phyloP scores from a whole-genome alignment of 352 stramenopile genomes.

The Phytophthora macrochlamydospora region DNA sequence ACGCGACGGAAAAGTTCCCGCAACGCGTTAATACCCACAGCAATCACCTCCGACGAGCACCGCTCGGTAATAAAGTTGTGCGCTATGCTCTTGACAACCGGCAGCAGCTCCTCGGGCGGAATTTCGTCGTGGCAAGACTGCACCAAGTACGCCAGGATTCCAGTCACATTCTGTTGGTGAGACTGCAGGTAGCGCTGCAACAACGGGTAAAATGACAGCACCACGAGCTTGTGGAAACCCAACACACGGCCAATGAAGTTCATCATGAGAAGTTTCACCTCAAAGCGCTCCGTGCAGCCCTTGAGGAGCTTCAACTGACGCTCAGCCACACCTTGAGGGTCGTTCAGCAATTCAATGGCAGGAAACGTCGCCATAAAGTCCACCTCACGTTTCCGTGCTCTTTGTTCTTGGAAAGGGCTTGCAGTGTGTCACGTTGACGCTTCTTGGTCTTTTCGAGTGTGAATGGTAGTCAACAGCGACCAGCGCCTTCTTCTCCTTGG shows the following conservation, averaged over 20 bases:
- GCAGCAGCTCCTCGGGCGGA: slow-evolving; percentile 96
- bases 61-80: slow-evolving; percentile 99
- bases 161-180: slow-evolving; percentile 91
- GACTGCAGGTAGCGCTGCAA: slow-evolving; percentile 93
- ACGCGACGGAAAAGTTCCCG: slow-evolving; percentile 95
- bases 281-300: slow-evolving; percentile 89
- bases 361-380: slow-evolving; percentile 91
- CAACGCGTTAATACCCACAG: slow-evolving; percentile 97
- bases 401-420: slow-evolving; percentile 93
- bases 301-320: slow-evolving; percentile 93
- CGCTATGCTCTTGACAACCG: slow-evolving; percentile 96
- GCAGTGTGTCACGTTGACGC: slow-evolving; percentile 82
- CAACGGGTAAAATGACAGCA: slow-evolving; percentile 97
- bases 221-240: slow-evolving; percentile 97
- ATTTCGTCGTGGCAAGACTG: slow-evolving; percentile 98
- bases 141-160: slow-evolving; percentile 97
- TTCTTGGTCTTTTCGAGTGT: slow-evolving; percentile 98
- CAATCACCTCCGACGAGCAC: slow-evolving; percentile 96
- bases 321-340: slow-evolving; percentile 96
- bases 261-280: slow-evolving; percentile 98
- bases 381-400: slow-evolving; percentile 77
- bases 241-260: slow-evolving; percentile 98
- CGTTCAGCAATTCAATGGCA: slow-evolving; percentile 97
- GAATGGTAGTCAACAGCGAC: slow-evolving; percentile 93
- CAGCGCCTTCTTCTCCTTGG: slow-evolving; percentile 82